These are phyloP conservation scores for Naganishia sp. DNA, from an alignment of 1,284 basidiomycete species.

Conservation along the genomic window DNA sequence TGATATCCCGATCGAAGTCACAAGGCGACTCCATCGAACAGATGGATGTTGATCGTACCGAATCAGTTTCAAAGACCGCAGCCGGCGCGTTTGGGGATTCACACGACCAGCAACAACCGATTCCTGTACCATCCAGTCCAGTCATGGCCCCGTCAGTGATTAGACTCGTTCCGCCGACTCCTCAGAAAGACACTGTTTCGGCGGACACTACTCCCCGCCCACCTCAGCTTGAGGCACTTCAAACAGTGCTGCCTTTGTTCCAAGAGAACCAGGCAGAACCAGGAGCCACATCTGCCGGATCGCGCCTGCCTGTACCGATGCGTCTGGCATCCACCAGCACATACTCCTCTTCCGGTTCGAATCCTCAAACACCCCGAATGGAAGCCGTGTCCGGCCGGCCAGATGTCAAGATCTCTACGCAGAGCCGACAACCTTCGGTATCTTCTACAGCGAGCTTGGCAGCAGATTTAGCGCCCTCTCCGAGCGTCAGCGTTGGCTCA, in stretches of 20 bases:
- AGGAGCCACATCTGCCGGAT: background rate
- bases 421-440: constrained; percentile 37
- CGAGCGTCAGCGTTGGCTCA: constrained; percentile 2
- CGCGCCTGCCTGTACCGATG: constrained; percentile 10
- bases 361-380: constrained; percentile 12
- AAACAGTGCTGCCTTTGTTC: background rate
- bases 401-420: constrained; percentile 5
- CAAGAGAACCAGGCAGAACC: background rate
- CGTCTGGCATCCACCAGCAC: constrained; percentile 11
- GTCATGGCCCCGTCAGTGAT: constrained; percentile 15
- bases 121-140: constrained; percentile 9
- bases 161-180: constrained; percentile 21
- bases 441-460: constrained; percentile 39
- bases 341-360: constrained; percentile 5
- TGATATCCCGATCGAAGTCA: background rate
- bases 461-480: constrained; percentile 49
- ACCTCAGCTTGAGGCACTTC: background rate
- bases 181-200: background rate
- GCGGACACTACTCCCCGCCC: background rate
- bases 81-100: background rate
- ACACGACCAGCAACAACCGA: background rate
- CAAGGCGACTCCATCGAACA: background rate
- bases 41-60: constrained; percentile 8
- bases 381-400: background rate
- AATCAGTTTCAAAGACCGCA: background rate